These are phyloP conservation scores for Triangularia setosa DNA, from an alignment of 2,329 filamentous ascomycete species.

Conservation along the genomic window DNA sequence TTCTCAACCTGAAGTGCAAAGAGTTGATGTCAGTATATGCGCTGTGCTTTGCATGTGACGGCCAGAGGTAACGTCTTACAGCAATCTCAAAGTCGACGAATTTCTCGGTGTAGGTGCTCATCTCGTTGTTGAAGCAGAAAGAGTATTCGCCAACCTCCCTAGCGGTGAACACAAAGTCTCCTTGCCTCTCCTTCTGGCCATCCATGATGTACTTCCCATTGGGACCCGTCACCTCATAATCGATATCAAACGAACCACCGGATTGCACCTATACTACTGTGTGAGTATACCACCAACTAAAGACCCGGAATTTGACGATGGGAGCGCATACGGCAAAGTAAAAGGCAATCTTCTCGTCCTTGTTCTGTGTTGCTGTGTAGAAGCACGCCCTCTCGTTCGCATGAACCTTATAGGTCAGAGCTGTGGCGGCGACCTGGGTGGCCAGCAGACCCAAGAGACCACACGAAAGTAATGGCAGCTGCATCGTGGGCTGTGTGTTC, in stretches of 20 bases:
- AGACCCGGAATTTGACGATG: neutral
- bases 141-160: constrained; percentile 83
- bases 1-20: constrained; percentile 72
- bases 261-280: constrained; percentile 76
- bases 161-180: constrained; percentile 96
- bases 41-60: neutral
- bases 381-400: constrained; percentile 97
- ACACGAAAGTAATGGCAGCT: constrained; percentile 55
- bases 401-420: constrained; percentile 85
- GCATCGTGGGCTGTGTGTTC: constrained; percentile 52
- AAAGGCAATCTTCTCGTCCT: constrained; percentile 87
- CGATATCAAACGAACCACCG: constrained; percentile 94
- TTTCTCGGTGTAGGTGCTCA: constrained; percentile 97
- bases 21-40: constrained; percentile 7
- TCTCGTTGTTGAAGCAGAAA: constrained; percentile 98
- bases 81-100: constrained; percentile 97
- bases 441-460: constrained; percentile 69
- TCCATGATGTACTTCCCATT: constrained; percentile 76
- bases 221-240: constrained; percentile 84
- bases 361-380: constrained; percentile 73
- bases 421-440: constrained; percentile 75
- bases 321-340: constrained; percentile 78
- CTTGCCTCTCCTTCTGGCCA: constrained; percentile 87
- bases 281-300: constrained; percentile 8
- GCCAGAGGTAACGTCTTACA: constrained; percentile 48